Conservation (phyloP, 192 early-diverging fungal species). For the Backusella liffmaniae region DNA sequence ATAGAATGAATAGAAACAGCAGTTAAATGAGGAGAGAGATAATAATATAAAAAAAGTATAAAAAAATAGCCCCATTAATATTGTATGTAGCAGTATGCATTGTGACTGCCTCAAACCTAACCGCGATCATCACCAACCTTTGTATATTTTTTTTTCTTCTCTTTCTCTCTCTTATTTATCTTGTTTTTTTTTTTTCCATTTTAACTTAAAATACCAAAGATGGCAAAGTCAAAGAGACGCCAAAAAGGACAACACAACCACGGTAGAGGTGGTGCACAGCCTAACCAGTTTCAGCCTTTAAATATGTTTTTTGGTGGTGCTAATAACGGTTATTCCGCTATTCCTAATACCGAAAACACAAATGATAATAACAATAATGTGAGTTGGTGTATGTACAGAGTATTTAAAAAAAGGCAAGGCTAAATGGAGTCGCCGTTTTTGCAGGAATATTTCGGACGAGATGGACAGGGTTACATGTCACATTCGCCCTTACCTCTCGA, state of each 20-base stretch:
- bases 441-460: neutral
- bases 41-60: neutral
- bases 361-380: constrained; percentile 1
- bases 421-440: no score
- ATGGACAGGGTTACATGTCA: neutral
- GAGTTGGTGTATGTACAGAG: neutral
- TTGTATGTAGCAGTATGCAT: neutral
- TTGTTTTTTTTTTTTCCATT: neutral
- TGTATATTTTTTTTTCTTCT: neutral
- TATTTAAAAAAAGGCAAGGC: neutral
- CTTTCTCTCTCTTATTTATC: neutral
- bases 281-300: neutral
- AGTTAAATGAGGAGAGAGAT: neutral
- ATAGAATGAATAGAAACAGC: no score
- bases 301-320: constrained; percentile 1
- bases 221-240: constrained; percentile 16
- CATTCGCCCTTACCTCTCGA: neutral
- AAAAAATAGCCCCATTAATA: no score
- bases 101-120: neutral
- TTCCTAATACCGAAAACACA: neutral
- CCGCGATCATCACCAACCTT: neutral
- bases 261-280: neutral
- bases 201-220: neutral
- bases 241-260: neutral
- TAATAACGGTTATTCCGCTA: neutral